Percentiles rank a stretch among this genome's conserved stretches.
Evolutionary conservation across 2,329 filamentous ascomycete genomes (phyloP).

Genomic region (Penicillium psychrosexuale): DNA sequence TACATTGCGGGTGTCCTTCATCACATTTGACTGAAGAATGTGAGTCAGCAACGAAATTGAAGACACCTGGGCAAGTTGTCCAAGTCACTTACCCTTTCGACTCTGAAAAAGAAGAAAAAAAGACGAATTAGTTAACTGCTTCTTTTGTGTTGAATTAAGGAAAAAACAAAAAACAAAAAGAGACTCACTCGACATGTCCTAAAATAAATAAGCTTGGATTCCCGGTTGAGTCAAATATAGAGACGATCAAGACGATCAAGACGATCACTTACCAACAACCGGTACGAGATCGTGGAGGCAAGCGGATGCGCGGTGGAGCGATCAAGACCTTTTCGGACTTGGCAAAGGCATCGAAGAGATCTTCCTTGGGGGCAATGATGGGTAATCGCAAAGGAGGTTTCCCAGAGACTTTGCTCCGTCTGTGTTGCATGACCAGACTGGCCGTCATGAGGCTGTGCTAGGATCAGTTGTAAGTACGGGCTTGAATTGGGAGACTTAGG

Average conservation of each 20-base stretch:
- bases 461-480: slow-evolving; percentile 6
- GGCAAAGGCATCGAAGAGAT: slow-evolving; percentile 25
- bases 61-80: not conserved
- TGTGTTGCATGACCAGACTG: slow-evolving; percentile 38
- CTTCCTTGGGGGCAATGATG: slow-evolving; percentile 47
- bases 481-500: slow-evolving; percentile 6
- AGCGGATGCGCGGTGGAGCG: slow-evolving; percentile 43
- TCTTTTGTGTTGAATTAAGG: not conserved
- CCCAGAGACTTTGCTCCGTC: slow-evolving; percentile 35
- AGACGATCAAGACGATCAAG: slow-evolving; percentile 8
- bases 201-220: slow-evolving; percentile 15
- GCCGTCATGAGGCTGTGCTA: slow-evolving; percentile 32
- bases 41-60: slow-evolving; percentile 17
- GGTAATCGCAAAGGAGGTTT: slow-evolving; percentile 41
- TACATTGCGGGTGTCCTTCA: slow-evolving; percentile 54
- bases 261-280: slow-evolving; percentile 49
- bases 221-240: not conserved
- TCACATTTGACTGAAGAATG: slow-evolving; percentile 53
- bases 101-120: slow-evolving; percentile 27
- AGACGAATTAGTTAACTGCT: slow-evolving; percentile 9
- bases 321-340: slow-evolving; percentile 33
- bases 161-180: slow-evolving; percentile 2
- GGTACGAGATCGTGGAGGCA: slow-evolving; percentile 53
- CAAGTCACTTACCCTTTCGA: slow-evolving; percentile 38
- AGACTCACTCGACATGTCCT: slow-evolving; percentile 45